Percentiles rank a stretch among this genome's conserved stretches.
Evolutionary conservation across 176 grass and related monocot species (phyloP).

Genomic region (barley (Hordeum vulgare)): MorexV3_pseudomolecules_assembly NC_058519.1:50646149-50646648

Average conservation of each 20-base stretch:
- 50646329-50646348: slow-evolving; percentile 11
- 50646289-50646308: not conserved
- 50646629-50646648: slow-evolving; percentile 64
- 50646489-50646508: slow-evolving; percentile 47
- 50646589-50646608: slow-evolving; percentile 61
- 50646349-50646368: slow-evolving; percentile 9
- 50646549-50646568: not conserved
- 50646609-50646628: slow-evolving; percentile 79
- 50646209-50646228: not conserved
- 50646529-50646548: not conserved
- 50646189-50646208: not conserved
- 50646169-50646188: not conserved
- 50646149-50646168: not conserved
- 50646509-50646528: not conserved
- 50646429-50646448: slow-evolving; percentile 79
- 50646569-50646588: slow-evolving; percentile 44
- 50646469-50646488: slow-evolving; percentile 62
- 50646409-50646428: slow-evolving; percentile 65
- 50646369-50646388: slow-evolving; percentile 12
- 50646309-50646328: slow-evolving; percentile 12
- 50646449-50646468: slow-evolving; percentile 62
- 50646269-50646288: not conserved
- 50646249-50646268: not conserved
- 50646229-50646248: not conserved
- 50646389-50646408: slow-evolving; percentile 17